Base-by-base conservation (phyloP, 2,329 filamentous ascomycete species). In the Drechmeria coniospora region DNA sequence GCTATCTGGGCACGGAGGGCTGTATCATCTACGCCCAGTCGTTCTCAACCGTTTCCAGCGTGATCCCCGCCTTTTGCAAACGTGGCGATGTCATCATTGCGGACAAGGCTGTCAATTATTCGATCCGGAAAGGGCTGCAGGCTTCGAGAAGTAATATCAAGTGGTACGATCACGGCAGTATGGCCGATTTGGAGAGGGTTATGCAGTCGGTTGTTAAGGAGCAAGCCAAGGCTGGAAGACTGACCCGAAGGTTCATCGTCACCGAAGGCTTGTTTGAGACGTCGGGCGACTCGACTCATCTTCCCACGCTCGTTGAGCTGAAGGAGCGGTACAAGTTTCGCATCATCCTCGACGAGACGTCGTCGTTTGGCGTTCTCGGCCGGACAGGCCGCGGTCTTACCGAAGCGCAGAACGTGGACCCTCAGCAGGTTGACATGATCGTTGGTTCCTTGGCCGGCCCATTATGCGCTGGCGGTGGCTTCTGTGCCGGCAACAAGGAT, bases 281-380 rank as follows among this genome's bases (percentile, higher is more conserved):
- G 31, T 69, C 80, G 14, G 90, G 90, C 28, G 87, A 94, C 49
- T 73, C 78, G 43, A 73, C 78, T 14, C 69, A 95, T 49, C 58
- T 98, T 36, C 87, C 86, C 3, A 86, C 77, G 48, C 70, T 98
- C 42, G 80, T 95, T 37, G 87, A 93, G 50, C 65, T 98, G 41
- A 94, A 94, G 57, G 74, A 86, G 41, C 81, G 79, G 51, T 94
- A 95, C 68, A 98, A 94, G 59, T 98, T 95, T 62, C 83, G 90
- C 43, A 71, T 98, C 31, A 92, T 95, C 39, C 74, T 98, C 21
- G 90, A 98, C 51, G 90, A 98, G 61, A 93, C 86, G 2, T 92
- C 82, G 78, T 94, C 86, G 1, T 98, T 95, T 49, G 92, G 87
- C 34, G 80, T 95, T 12, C 68, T 98, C 5, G 90, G 90, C 26